These are phyloP conservation scores for Brassica nigra DNA, from an alignment of 345 rosid species.

Conservation along the genomic window DNA sequence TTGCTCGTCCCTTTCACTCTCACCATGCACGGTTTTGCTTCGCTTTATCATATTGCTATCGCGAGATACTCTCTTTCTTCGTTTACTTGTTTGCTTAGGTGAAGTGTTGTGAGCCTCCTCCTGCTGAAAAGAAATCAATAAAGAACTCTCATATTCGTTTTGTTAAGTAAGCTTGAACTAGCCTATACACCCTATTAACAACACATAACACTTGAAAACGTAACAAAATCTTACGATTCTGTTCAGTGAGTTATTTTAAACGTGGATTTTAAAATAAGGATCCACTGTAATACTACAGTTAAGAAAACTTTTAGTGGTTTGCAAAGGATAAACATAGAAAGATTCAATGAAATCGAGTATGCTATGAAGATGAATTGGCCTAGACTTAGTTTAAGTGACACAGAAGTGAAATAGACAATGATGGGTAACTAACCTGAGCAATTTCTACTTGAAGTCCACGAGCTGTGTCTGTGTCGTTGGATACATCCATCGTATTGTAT, in stretches of 20 bases:
- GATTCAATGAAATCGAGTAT: not conserved
- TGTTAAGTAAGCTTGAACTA: constrained; percentile 2
- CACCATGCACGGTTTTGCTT: constrained; percentile 31
- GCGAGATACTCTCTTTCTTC: constrained; percentile 14
- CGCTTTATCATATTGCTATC: constrained; percentile 25
- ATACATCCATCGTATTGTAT: constrained; percentile 29
- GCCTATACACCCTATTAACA: not conserved
- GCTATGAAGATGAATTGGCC: not conserved
- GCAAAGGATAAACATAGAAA: not conserved
- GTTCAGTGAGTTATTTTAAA: not conserved
- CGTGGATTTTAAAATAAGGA: not conserved
- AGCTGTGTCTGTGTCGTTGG: constrained; percentile 23
- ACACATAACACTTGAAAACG: not conserved
- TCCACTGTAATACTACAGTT: not conserved
- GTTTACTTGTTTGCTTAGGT: constrained; percentile 28
- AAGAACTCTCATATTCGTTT: constrained; percentile 10
- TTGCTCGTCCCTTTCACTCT: constrained; percentile 12
- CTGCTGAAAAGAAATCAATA: constrained; percentile 41
- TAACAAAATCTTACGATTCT: not conserved
- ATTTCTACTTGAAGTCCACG: constrained; percentile 20
- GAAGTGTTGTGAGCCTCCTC: constrained; percentile 37
- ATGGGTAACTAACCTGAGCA: constrained; percentile 30
- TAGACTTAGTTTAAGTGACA: not conserved
- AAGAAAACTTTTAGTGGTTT: not conserved
- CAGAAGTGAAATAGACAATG: constrained; percentile 8